Base-by-base conservation (phyloP, 257 asterid genomes). In the Leonotis leonurus region DNA sequence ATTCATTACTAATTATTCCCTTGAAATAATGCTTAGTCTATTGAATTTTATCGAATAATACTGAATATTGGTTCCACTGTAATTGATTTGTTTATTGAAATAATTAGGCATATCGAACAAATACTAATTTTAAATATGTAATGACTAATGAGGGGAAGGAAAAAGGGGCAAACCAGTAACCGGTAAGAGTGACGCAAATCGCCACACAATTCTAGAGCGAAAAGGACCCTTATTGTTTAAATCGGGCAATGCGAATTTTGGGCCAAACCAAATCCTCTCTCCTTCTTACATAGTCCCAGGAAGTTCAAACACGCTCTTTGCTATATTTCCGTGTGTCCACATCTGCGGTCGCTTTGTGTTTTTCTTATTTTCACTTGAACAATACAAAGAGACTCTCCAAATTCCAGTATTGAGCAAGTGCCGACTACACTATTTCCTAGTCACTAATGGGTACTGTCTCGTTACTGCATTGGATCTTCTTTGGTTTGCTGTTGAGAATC, bases 401-500 rank as follows among this genome's bases (percentile, higher is more conserved):
- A 61, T 43, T 49, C 29, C 56, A 33, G 54, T 40, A 49, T 24
- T 49, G 61, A 43, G 69, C 26, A 50, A 49, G 57, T 21, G 4
- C 7, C 7, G 13, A 9, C 8, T 32, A 17, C 46, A 27, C 29
- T 29, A 30, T 39, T 53, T 20, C 66, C 33, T n/a, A 12, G 9
- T 61, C 39, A 70, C 16, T 62, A 57, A 80, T 73, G 82, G 78
- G 54, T 64, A 52, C 55, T 41, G 56, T 36, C 8, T 54, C 64
- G 12, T 62, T 68, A 24, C 44, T 66, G 60, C 70, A 48, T 18
- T 69, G 71, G 75, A 17, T 67, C 54, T 69, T 65, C 73, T 27
- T 77, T 72, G 78, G 71, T 57, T 25, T 80, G 73, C 53, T 81
- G 29, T 5, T 77, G 58, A 75, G 78, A 26, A 57, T 73, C 45